Base-by-base conservation (phyloP, 2,329 filamentous ascomycete genomes). In the Calonectria multiphialidica region DNA sequence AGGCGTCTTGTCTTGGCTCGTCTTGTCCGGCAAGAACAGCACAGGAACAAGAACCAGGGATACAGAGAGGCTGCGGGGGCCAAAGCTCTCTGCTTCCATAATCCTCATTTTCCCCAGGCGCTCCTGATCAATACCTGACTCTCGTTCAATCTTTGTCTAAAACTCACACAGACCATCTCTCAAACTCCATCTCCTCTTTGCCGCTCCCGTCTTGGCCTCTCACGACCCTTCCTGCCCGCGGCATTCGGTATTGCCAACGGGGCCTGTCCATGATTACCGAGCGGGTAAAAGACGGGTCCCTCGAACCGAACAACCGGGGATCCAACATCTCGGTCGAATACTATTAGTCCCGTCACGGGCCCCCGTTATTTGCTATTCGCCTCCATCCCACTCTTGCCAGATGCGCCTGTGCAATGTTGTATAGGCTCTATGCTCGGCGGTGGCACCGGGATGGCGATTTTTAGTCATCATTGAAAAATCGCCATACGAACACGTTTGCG, bases 141-240 rank as follows among this genome's bases (percentile, higher is more conserved):
- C 53, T 57, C 33, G 30, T 35, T 30, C n/a, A 33, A 37, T 57
- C 35, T 57, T 21, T 57, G 30, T 57, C 53, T 57, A 35, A 57
- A 57, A 57, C 53, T 37, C 53, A 57, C 53, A 57, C 53, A 57
- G 53, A 57, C 53, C 53, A 57, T 57, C 33, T 35, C 53, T 55
- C 53, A 57, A 57, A 37, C 53, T 37, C 53, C 53, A 57, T 57
- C 30, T 57, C 33, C 25, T 30, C 25, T 16, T 57, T 57, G 53
- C 53, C 53, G 53, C 53, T 57, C 53, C 53, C 53, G 53, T 57
- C 53, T 57, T 23, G 53, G 33, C 53, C 53, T 57, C 53, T 57
- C 53, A 57, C 53, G 21, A 12, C 53, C 53, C 33, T 37, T 57
- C 35, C 53, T 57, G 53, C 6, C 53, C 53, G 53, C 53, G 53